These are phyloP conservation scores for Lumnitzera littorea DNA, from an alignment of 345 rosid species.

Conservation along the genomic window DNA sequence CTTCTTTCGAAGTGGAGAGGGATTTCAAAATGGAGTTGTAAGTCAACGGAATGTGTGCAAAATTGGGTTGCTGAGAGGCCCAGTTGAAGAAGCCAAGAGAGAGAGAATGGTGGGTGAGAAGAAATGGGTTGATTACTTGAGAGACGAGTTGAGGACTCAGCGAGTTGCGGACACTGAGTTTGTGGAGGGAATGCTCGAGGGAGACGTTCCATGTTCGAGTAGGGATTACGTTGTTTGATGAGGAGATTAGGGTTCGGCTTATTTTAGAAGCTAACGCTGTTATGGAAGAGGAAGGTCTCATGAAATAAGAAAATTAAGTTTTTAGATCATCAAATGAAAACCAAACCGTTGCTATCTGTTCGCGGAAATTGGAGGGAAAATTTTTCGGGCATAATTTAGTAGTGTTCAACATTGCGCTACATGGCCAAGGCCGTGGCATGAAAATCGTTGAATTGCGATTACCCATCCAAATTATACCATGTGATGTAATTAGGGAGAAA, in stretches of 20 bases:
- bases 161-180: slow-evolving; percentile 36
- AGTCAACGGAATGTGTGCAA: slow-evolving; percentile 50
- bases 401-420: no score
- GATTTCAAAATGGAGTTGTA: slow-evolving; percentile 69
- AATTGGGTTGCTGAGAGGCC: slow-evolving; percentile 84
- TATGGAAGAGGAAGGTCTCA: slow-evolving; percentile 12
- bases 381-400: no score
- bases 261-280: slow-evolving; percentile 49
- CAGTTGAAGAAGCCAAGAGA: slow-evolving; percentile 93
- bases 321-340: no score
- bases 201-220: slow-evolving; percentile 51
- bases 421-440: no score
- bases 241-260: slow-evolving; percentile 53
- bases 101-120: slow-evolving; percentile 56
- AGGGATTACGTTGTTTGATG: slow-evolving; percentile 33
- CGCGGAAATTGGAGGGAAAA: no score
- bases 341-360: no score
- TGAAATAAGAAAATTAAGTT: no score
- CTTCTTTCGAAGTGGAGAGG: slow-evolving; percentile 60
- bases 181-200: slow-evolving; percentile 59
- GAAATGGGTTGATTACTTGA: slow-evolving; percentile 67
- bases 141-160: slow-evolving; percentile 64
- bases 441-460: no score
- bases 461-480: no score
- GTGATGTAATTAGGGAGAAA: no score